Conservation (phyloP, 176 grass and related monocot genomes). For the Carex cristatella region DNA sequence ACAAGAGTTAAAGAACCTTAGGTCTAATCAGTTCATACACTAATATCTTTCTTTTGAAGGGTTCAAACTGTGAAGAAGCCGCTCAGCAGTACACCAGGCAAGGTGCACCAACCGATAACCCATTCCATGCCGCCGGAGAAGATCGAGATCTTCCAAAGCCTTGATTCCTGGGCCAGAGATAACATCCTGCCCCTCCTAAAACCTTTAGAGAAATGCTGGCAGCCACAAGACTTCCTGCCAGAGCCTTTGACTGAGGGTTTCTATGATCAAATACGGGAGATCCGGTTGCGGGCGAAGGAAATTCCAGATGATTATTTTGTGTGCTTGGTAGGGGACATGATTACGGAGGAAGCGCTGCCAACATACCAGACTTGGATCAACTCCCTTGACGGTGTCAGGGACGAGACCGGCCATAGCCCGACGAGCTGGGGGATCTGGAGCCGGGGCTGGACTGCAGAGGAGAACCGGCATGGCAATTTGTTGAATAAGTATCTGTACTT, state of each 20-base stretch:
- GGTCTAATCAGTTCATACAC: background rate
- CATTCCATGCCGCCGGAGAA: constrained; percentile 44
- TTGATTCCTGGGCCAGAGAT: constrained; percentile 26
- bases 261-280: constrained; percentile 19
- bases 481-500: constrained; percentile 75
- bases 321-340: constrained; percentile 71
- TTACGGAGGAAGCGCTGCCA: constrained; percentile 69
- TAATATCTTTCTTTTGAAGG: background rate
- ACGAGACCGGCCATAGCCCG: constrained; percentile 62
- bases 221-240: constrained; percentile 47
- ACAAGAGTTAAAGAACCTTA: background rate
- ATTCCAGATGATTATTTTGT: constrained; percentile 78
- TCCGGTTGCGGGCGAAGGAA: constrained; percentile 50
- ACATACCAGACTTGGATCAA: constrained; percentile 69
- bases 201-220: constrained; percentile 44
- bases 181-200: constrained; percentile 36
- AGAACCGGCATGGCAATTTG: constrained; percentile 66
- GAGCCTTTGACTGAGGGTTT: constrained; percentile 26
- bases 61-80: constrained; percentile 6
- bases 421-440: constrained; percentile 66
- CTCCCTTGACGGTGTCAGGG: constrained; percentile 50
- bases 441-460: constrained; percentile 69
- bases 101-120: background rate
- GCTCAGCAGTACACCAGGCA: background rate
- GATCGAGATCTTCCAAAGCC: constrained; percentile 34